Base-by-base conservation (phyloP, 2,329 filamentous ascomycete species). In the Balansia obtecta region DNA sequence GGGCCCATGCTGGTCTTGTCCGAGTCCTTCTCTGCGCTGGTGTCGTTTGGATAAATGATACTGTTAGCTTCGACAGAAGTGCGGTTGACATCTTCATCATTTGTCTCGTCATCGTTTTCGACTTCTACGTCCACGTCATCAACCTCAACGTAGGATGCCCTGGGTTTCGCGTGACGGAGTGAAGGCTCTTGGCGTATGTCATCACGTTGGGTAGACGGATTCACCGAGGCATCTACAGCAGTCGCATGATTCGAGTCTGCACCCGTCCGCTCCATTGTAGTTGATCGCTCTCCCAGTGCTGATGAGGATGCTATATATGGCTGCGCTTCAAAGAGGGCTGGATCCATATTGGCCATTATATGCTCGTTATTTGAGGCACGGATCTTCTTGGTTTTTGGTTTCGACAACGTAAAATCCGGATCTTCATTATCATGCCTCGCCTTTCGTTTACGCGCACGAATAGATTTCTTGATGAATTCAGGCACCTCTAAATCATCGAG, bases 381-480 rank as follows among this genome's bases (percentile, higher is more conserved):
- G 43, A 53, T 51, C 55, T 70, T 76, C 58, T 72, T 77, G 40
- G 68, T 61, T 27, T 73, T 69, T 48, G 61, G 68, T 45, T 60
- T 72, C 0, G 70, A 67, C 0, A 67, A 66, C 42, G 65, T 59
- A 54, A 79, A 80, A 51, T 80, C 77, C 0, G 77, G 77, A 46
- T 77, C 65, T 46, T 80, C 72, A 18, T 72, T 73, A 41, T 77
- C 75, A 16, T 72, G 69, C 22, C 68, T 71, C 6, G 75, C 73
- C 52, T 73, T 75, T 27, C 75, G 68, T 60, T 78, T 79, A 3
- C 73, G 72, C 10, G 72, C 68, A 8, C 74, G 72, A 16, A 78
- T 68, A 0, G 73, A 71, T 58, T 77, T 79, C 58, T 74, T 79
- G 33, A 79, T 66, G 48, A 71, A 76, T 41, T 80, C 77, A 6